Evolutionary conservation across 352 stramenopile genomes (phyloP).

Genomic region (Phytophthora ramorum): DNA sequence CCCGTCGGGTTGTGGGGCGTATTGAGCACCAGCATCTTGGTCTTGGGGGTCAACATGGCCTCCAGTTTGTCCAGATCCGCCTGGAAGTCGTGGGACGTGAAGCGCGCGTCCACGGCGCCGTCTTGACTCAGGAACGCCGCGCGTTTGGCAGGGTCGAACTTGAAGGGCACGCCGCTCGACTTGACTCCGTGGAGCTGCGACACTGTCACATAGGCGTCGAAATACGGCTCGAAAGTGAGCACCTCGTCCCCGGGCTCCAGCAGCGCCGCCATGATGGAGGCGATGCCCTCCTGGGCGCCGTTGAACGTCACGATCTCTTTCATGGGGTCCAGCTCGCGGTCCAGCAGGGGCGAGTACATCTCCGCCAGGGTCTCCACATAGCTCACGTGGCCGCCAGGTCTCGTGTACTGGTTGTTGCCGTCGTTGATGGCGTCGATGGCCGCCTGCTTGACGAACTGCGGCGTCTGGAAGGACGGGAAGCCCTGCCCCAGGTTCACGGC

Average conservation of each 20-base stretch:
- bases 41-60: slow-evolving; percentile 87
- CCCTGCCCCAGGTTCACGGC: slow-evolving; percentile 96
- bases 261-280: slow-evolving; percentile 77
- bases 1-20: slow-evolving; percentile 99
- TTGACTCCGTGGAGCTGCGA: slow-evolving; percentile 84
- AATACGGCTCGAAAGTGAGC: slow-evolving; percentile 91
- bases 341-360: slow-evolving; percentile 78
- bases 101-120: slow-evolving; percentile 29
- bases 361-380: slow-evolving; percentile 85
- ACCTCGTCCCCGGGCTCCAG: slow-evolving; percentile 87
- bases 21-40: slow-evolving; percentile 97
- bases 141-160: slow-evolving; percentile 56
- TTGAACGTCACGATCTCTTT: slow-evolving; percentile 89
- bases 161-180: slow-evolving; percentile 76
- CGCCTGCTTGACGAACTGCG: slow-evolving; percentile 90
- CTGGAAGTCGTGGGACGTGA: slow-evolving; percentile 79
- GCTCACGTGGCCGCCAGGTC: slow-evolving; percentile 78
- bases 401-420: slow-evolving; percentile 92
- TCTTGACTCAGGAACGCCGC: slow-evolving; percentile 44
- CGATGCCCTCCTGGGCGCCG: slow-evolving; percentile 89
- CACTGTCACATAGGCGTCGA: slow-evolving; percentile 91
- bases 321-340: slow-evolving; percentile 74
- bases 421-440: slow-evolving; percentile 81
- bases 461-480: slow-evolving; percentile 96
- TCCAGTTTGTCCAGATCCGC: slow-evolving; percentile 91